Base-by-base conservation (phyloP, 2,329 filamentous ascomycete genomes). In the Exophiala sp. region DNA sequence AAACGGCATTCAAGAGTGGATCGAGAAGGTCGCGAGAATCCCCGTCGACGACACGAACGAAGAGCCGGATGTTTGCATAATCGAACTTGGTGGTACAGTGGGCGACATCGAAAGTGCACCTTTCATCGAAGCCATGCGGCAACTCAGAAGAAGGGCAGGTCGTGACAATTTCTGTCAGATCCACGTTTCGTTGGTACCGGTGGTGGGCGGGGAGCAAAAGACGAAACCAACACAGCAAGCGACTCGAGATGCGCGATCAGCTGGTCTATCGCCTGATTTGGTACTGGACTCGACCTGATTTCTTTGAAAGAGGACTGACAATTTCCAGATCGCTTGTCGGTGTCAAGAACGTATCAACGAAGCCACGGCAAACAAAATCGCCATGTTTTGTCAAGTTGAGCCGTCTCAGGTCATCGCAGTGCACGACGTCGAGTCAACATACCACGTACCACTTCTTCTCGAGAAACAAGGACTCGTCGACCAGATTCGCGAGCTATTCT, bases 191-290 rank as follows among this genome's bases (percentile, higher is more conserved):
- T 89, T 91, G 64, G 86, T 97, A 33, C 94, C 91, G 1, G 81
- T 92, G 33, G 81, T 86, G 36, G 73, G 80, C 57, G 81, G 82
- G 33, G 86, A 97, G 77, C 85, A 95, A 72, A 97, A 97, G 82
- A 97, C 91, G 8, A 97, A 97, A 76, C 94, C 94, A 0, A 99
- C 94, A 0, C 94, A 99, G 71, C 84, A 89, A 65, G 89, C 92
- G 21, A 90, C 97, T 65, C 86, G 86, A 67, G 84, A 88, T 65
- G 85, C 91, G 58, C 86, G 92, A 59, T 91, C 88, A 67, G 87
- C 88, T 59, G 91, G 91, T 67, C 73, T 89, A 50, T 82, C 78
- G 55, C 86, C 86, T 1, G 85, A 88, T 64, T 68, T 94, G 69
- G 84, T 87, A 74, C 75, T 65, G 16, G 8, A 12, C 14, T 12